Evolutionary conservation across 352 stramenopile species (phyloP).

Genomic region (Pythium biforme): DNA sequence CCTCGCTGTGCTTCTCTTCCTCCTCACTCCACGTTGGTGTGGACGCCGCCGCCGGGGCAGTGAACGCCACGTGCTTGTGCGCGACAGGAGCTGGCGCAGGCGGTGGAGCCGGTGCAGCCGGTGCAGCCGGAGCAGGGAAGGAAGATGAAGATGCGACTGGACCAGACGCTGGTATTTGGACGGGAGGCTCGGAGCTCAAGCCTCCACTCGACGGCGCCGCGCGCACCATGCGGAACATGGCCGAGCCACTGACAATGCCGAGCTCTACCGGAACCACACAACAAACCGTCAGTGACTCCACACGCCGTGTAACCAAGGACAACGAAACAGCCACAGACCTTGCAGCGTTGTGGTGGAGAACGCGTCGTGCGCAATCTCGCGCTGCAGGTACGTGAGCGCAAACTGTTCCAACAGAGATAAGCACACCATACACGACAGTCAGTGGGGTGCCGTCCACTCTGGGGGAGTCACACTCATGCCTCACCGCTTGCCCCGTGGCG

Average conservation of each 20-base stretch:
- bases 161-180: not conserved
- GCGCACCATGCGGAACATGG: slow-evolving; percentile 73
- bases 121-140: not conserved
- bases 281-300: too few relatives aligned
- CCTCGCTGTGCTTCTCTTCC: slow-evolving; percentile 14
- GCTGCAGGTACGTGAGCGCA: slow-evolving; percentile 75
- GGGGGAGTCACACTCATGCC: too few relatives aligned
- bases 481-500: slow-evolving; percentile 33
- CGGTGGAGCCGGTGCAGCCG: too few relatives aligned
- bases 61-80: slow-evolving; percentile 8
- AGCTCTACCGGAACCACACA: too few relatives aligned
- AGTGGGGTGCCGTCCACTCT: too few relatives aligned
- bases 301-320: too few relatives aligned
- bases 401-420: slow-evolving; percentile 43
- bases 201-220: not conserved
- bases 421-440: too few relatives aligned
- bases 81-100: slow-evolving; percentile 5
- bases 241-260: slow-evolving; percentile 76
- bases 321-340: slow-evolving; percentile 50
- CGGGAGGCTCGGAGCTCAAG: not conserved
- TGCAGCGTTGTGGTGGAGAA: slow-evolving; percentile 66
- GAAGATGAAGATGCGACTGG: not conserved
- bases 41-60: slow-evolving; percentile 7
- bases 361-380: slow-evolving; percentile 49
- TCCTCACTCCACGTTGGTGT: slow-evolving; percentile 15